Base-by-base conservation (phyloP, 768 basidiomycete species). In the Termitomyces sp. region DNA sequence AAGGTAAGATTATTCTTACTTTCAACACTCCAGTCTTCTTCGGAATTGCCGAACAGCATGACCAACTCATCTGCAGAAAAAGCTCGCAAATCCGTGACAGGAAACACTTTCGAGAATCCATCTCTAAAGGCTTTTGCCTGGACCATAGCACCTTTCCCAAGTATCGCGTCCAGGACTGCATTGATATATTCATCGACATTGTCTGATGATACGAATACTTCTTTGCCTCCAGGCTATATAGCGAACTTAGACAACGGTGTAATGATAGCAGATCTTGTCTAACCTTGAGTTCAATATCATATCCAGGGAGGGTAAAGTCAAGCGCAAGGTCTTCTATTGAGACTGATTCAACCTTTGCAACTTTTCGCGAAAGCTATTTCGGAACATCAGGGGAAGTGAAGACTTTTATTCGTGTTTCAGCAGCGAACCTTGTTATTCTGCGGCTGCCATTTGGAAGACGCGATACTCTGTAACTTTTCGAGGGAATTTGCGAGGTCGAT, bases 261-360 rank as follows among this genome's bases (percentile, higher is more conserved):
- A 28, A 35, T 17, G 6, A 38, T 32, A 40, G 5, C 17, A 52
- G 15, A 14, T 47, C 37, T n/a, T 12, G 14, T 69, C 83, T 55
- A 66, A 92, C 93, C 67, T 83, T 83, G 28, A 98, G 79, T 68
- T 97, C 93, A 55, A 98, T 89, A 65, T 94, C 86, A 66, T 96
- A 94, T 14, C 97, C 97, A 9, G 97, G 97, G 17, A 98, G 78
- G 8, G 96, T 98, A 70, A 98, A 99, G 72, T 99, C 97, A 19
- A 99, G 80, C 0, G 89, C 84, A 34, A 99, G 81, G 65, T 98
- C 95, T 59, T 91, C 88, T 17, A 98, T 75, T 21, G 77, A 83
- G 37, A 88, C 75, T 56, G 83, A 70, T 66, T 86, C 81, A 67
- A 83, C 75, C 59, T 78, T 65, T 44, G 78, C 76, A 46, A 83